These are phyloP conservation scores for Funneliformis mosseae DNA, from an alignment of 192 early-diverging fungal genomes.

Conservation along the genomic window DNA sequence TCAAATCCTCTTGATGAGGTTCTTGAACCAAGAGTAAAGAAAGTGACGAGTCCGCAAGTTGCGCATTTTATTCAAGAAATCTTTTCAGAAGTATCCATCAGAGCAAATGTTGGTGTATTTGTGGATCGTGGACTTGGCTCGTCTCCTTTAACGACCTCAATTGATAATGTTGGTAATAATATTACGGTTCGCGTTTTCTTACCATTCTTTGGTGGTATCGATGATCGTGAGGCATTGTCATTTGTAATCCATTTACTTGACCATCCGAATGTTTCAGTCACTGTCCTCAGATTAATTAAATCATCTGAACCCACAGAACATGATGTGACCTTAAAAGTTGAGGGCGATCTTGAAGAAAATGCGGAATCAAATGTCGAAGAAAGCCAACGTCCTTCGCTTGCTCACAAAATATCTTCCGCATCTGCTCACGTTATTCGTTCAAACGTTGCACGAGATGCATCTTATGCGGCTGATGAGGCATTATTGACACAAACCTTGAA, in stretches of 20 bases:
- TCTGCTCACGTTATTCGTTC: slow-evolving; percentile 6
- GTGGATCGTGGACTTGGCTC: slow-evolving; percentile 76
- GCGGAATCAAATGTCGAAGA: background rate
- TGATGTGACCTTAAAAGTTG: background rate
- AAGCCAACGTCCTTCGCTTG: slow-evolving; percentile 9
- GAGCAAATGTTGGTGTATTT: slow-evolving; percentile 61
- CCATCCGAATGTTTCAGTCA: slow-evolving; percentile 45
- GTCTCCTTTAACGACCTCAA: slow-evolving; percentile 13
- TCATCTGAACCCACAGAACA: slow-evolving; percentile 8
- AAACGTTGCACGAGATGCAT: slow-evolving; percentile 23
- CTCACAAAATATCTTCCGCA: slow-evolving; percentile 29
- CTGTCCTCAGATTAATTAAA: slow-evolving; percentile 50
- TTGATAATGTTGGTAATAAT: slow-evolving; percentile 37
- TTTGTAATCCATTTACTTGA: slow-evolving; percentile 56
- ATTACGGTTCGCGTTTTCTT: slow-evolving; percentile 52
- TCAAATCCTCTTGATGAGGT: slow-evolving; percentile 13
- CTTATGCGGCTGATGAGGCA: background rate
- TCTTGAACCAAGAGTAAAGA: slow-evolving; percentile 3
- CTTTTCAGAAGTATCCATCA: slow-evolving; percentile 32
- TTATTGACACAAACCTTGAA: slow-evolving; percentile 7
- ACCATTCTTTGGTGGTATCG: slow-evolving; percentile 71
- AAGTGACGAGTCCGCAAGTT: slow-evolving; percentile 48
- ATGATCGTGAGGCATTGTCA: slow-evolving; percentile 67
- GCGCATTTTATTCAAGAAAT: slow-evolving; percentile 50
- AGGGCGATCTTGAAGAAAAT: background rate